A percentile compares a stretch with the other conserved stretches of the same genome.
These are phyloP conservation scores for Aaosphaeria pasadenensis DNA, from an alignment of 2,329 filamentous ascomycete species.

Conservation along the genomic window DNA sequence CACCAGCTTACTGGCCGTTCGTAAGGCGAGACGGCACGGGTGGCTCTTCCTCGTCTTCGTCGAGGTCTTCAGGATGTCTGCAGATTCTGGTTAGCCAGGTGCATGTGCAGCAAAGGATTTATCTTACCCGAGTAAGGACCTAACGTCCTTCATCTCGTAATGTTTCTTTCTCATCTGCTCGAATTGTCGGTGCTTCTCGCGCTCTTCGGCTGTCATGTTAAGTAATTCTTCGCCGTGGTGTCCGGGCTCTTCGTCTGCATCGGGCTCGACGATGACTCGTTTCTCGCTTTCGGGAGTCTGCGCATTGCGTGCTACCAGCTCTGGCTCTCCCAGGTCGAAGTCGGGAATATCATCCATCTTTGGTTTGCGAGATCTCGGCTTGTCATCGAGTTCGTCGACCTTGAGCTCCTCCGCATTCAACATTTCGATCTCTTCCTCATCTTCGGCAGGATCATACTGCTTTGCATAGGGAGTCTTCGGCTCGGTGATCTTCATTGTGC, in stretches of 20 bases:
- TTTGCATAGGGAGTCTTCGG: conserved; percentile 96
- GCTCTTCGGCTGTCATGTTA: conserved; percentile 62
- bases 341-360: conserved; percentile 77
- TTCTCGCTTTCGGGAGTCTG: conserved; percentile 57
- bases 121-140: conserved; percentile 71
- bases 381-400: conserved; percentile 64
- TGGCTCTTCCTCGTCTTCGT: conserved; percentile 39
- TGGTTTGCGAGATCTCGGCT: conserved; percentile 48
- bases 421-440: conserved; percentile 68
- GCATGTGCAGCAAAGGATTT: background rate
- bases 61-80: conserved; percentile 43
- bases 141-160: conserved; percentile 98
- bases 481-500: conserved; percentile 98
- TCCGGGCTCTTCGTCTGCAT: conserved; percentile 38
- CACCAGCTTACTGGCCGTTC: conserved; percentile 8
- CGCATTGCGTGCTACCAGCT: conserved; percentile 48
- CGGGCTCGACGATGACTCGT: conserved; percentile 73
- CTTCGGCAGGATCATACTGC: conserved; percentile 85
- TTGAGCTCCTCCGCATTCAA: conserved; percentile 69
- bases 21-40: conserved; percentile 6
- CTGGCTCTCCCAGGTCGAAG: conserved; percentile 87
- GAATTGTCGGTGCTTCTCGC: conserved; percentile 88
- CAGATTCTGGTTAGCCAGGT: conserved; percentile 3
- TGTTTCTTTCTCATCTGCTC: conserved; percentile 91
- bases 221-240: conserved; percentile 60